These are phyloP conservation scores for Cadophora luteo-olivacea DNA, from an alignment of 2,329 filamentous ascomycete genomes.

Conservation along the genomic window DNA sequence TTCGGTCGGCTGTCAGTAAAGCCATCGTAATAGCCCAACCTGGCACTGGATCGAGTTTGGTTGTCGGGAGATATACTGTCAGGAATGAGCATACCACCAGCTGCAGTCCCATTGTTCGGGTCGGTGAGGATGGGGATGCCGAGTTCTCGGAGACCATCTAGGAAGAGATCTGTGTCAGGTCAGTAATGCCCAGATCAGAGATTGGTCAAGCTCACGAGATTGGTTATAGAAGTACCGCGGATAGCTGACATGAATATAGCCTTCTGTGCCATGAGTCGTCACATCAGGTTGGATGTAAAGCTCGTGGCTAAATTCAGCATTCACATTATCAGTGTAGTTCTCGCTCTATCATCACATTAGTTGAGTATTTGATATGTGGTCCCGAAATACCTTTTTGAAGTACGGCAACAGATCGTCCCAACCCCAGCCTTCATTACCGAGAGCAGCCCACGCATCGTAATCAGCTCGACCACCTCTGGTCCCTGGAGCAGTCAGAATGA, in stretches of 20 bases:
- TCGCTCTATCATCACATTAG: neutral
- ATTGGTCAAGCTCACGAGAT: slow-evolving; percentile 35
- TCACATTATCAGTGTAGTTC: slow-evolving; percentile 47
- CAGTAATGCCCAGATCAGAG: neutral
- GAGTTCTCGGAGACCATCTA: slow-evolving; percentile 28
- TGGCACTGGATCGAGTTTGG: slow-evolving; percentile 43
- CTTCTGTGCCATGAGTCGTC: slow-evolving; percentile 45
- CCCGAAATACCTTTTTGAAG: slow-evolving; percentile 19
- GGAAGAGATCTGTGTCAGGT: slow-evolving; percentile 1
- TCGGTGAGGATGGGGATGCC: slow-evolving; percentile 16
- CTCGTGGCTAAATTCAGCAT: slow-evolving; percentile 42
- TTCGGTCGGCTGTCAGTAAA: slow-evolving; percentile 17
- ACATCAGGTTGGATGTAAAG: slow-evolving; percentile 47
- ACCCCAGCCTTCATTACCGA: slow-evolving; percentile 53
- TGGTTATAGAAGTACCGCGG: slow-evolving; percentile 48
- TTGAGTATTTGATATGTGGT: neutral
- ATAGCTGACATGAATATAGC: slow-evolving; percentile 50
- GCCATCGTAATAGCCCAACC: slow-evolving; percentile 19
- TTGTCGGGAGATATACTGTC: slow-evolving; percentile 17
- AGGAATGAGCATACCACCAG: slow-evolving; percentile 19
- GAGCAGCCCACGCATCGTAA: slow-evolving; percentile 51
- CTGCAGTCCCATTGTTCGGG: slow-evolving; percentile 7
- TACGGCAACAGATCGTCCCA: slow-evolving; percentile 46
- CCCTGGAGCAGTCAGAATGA: slow-evolving; percentile 18
- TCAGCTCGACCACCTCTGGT: slow-evolving; percentile 47